These are phyloP conservation scores for Plasmodium yoelii DNA, from an alignment of 169 alveolate genomes.

Conservation along the genomic window DNA sequence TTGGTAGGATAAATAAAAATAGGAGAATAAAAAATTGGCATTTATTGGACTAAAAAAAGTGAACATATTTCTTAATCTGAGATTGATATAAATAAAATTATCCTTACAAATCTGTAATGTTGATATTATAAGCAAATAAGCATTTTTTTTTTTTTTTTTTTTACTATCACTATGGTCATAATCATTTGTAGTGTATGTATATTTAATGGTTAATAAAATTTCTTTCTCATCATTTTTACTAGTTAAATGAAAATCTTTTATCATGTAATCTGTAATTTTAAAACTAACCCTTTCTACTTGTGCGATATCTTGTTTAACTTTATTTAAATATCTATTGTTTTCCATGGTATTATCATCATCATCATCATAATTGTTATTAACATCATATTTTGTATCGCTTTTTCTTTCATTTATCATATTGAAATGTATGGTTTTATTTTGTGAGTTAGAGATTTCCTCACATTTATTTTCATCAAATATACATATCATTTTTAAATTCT, in stretches of 20 bases:
- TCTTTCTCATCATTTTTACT: constrained; percentile 36
- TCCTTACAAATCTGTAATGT: constrained; percentile 57
- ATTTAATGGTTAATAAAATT: constrained; percentile 43
- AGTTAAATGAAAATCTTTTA: constrained; percentile 37
- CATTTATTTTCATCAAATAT: constrained; percentile 39
- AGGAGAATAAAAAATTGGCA: constrained; percentile 33
- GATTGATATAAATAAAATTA: constrained; percentile 26
- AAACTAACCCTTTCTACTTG: constrained; percentile 15
- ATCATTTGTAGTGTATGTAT: constrained; percentile 1
- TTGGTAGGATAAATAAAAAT: constrained; percentile 49
- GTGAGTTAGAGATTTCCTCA: neutral
- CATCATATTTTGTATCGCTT: neutral
- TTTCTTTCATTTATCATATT: neutral
- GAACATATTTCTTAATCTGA: constrained; percentile 48
- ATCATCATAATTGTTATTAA: neutral
- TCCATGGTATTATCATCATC: constrained; percentile 1
- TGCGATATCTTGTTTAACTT: constrained; percentile 21
- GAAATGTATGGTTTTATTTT: neutral
- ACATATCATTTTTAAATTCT: constrained; percentile 56
- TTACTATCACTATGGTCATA: neutral
- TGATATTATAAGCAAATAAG: constrained; percentile 27
- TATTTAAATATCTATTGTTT: constrained; percentile 44
- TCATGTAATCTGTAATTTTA: constrained; percentile 21
- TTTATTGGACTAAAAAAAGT: constrained; percentile 60
- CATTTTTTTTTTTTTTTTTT: constrained; percentile 25